Percentiles rank a stretch among this genome's conserved stretches.
Conservation (phyloP, 140 eudicot species). For the Bidens hawaiensis region DNA sequence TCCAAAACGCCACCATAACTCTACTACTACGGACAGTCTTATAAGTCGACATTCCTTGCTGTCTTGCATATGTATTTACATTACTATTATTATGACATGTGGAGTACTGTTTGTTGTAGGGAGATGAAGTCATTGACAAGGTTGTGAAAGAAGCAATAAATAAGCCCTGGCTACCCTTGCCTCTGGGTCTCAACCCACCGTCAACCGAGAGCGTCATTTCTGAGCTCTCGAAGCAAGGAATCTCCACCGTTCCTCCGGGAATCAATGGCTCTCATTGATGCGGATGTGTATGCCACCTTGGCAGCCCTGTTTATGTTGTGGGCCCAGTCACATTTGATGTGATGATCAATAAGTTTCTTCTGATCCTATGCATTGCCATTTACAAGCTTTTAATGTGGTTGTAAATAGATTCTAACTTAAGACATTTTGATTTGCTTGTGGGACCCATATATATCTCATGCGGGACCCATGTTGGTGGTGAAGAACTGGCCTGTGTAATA, state of each 20-base stretch:
- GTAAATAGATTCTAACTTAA: conserved; percentile 1
- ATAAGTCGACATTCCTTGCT: conserved; percentile 8
- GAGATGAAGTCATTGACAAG: conserved; percentile 70
- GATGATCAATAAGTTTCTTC: conserved; percentile 29
- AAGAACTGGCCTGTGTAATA: conserved; percentile 8
- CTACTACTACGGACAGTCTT: too few species aligned
- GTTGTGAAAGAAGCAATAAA: conserved; percentile 88
- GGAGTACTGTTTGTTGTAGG: conserved; percentile 38
- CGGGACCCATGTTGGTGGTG: conserved; percentile 13
- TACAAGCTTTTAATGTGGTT: conserved; percentile 4
- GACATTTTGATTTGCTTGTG: background rate
- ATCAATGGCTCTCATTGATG: conserved; percentile 34
- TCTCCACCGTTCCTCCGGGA: conserved; percentile 52
- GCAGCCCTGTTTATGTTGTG: background rate
- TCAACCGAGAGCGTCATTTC: conserved; percentile 67
- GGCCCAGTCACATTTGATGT: conserved; percentile 13
- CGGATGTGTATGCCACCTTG: conserved; percentile 27
- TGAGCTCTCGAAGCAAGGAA: conserved; percentile 75
- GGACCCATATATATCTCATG: background rate
- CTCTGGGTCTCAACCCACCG: conserved; percentile 82
- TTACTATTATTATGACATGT: conserved; percentile 1
- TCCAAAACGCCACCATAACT: too few species aligned
- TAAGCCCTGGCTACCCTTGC: conserved; percentile 85
- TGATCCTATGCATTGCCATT: conserved; percentile 18
- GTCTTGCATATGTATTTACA: conserved; percentile 17